phyloP scores from a whole-genome alignment of 495 filamentous ascomycete genomes.

The Chaetomium tenue region DNA sequence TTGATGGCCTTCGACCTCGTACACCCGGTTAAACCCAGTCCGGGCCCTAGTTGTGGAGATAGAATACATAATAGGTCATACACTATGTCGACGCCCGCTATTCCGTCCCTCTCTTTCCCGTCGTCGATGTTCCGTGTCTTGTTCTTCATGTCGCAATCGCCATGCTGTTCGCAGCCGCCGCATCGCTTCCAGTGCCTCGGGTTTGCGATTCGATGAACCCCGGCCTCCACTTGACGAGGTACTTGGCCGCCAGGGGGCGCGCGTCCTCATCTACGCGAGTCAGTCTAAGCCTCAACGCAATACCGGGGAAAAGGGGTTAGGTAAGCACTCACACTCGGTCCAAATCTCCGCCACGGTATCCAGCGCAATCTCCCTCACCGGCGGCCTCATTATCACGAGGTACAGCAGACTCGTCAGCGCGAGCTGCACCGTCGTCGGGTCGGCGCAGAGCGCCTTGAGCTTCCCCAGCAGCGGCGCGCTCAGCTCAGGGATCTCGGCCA shows the following conservation, averaged over 20 bases:
- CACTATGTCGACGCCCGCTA: not conserved
- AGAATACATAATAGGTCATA: not conserved
- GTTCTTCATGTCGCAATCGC: conserved; percentile 14
- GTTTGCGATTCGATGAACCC: conserved; percentile 47
- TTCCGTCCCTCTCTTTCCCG: not conserved
- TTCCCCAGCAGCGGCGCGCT: conserved; percentile 65
- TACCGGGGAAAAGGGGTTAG: not conserved
- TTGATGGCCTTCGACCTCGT: too few relatives aligned
- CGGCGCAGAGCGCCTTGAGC: conserved; percentile 76
- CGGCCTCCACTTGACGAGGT: conserved; percentile 53
- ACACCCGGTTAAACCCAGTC: too few relatives aligned
- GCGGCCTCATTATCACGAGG: conserved; percentile 80
- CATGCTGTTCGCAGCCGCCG: conserved; percentile 6
- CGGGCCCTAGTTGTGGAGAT: not conserved
- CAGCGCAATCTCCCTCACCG: conserved; percentile 74
- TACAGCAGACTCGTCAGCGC: conserved; percentile 59
- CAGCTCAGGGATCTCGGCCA: conserved; percentile 87
- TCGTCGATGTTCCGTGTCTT: not conserved
- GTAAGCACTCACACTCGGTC: conserved; percentile 62
- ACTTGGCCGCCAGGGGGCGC: conserved; percentile 53
- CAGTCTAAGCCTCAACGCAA: conserved; percentile 18
- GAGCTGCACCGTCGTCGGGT: conserved; percentile 68
- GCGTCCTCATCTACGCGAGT: conserved; percentile 47
- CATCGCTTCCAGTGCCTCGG: conserved; percentile 17
- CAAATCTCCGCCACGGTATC: conserved; percentile 85